Evolutionary conservation across 352 stramenopile genomes (phyloP), one percentile per base, ranked within the genome.

Genomic region (Globisporangium megalacanthum): DNA sequence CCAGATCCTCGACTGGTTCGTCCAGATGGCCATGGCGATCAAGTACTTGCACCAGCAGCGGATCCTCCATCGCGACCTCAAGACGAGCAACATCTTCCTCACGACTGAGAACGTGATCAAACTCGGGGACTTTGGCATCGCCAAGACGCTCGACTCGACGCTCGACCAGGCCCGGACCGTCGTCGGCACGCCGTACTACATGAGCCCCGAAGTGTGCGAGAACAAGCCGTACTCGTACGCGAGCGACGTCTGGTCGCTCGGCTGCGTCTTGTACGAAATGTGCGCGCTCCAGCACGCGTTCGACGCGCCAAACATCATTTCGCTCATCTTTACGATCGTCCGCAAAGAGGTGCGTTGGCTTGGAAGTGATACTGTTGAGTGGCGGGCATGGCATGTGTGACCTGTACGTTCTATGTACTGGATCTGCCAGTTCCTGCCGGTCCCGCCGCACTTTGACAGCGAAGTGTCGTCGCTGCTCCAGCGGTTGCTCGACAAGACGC

Each of bases 1-100:
- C 10, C 77, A 88, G 65, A 76, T 93, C 42, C 72, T 93, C 39
- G 80, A 91, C 61, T 93, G 83, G 83, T 93, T 98, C 66, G 89
- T 98, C 58, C 94, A 98, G 67, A 96, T 98, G 76, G 82, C 84
- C 0, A 84, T 98, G 59, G 94, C 88, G 11, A 92, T 98, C 56
- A 92, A 97, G 61, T 98, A 96, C 70, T 85, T 98, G 62, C 94
- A 98, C 65, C 68, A 75, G 44, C 90, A 96, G 51, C 83, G 81
- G 15, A 77, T 98, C 25, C 70, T 98, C 49, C 92, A 98, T 66
- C 83, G 89, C 49, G 94, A 98, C 62, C 76, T 98, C 46, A 98
- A 98, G 70, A 95, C 94, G 29, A 96, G 94, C 66, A 98, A 98
- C 70, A 86, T 96, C 52, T 96, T 96, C 63, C 56, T 96, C 14